These are phyloP conservation scores for Linnemannia schmuckeri DNA, from an alignment of 192 early-diverging fungal genomes.

Conservation along the genomic window DNA sequence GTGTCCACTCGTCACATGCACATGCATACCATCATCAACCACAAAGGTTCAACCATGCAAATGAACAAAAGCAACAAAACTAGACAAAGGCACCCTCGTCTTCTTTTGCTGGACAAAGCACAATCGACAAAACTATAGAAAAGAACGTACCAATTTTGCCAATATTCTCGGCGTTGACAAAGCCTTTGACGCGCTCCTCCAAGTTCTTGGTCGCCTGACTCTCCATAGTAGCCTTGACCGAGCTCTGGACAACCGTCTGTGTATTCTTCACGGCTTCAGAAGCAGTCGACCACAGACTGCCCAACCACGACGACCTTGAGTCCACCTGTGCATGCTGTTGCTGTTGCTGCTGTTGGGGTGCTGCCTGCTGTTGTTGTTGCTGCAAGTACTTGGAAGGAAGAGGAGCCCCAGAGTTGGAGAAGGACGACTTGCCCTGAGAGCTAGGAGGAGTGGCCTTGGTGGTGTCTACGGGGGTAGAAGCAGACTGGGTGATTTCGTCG, in stretches of 20 bases:
- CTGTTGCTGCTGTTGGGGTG: conserved; percentile 28
- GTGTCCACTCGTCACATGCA: conserved; percentile 1
- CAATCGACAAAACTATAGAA: background rate
- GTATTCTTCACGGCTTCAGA: conserved; percentile 70
- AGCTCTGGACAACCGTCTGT: conserved; percentile 62
- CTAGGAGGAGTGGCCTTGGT: conserved; percentile 47
- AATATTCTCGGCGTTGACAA: conserved; percentile 71
- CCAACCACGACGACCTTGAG: conserved; percentile 59
- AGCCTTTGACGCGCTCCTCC: conserved; percentile 66
- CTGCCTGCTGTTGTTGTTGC: conserved; percentile 13
- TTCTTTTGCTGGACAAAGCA: background rate
- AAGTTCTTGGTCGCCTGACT: conserved; percentile 61
- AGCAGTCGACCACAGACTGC: conserved; percentile 65
- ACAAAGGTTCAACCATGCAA: background rate
- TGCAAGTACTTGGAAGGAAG: conserved; percentile 29
- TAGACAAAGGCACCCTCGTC: background rate
- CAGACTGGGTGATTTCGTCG: conserved; percentile 59
- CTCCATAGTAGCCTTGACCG: conserved; percentile 64
- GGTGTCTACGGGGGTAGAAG: conserved; percentile 43
- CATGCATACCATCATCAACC: background rate
- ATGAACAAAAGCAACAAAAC: background rate
- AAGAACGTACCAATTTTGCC: conserved; percentile 65
- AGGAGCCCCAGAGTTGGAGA: conserved; percentile 29
- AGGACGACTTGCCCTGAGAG: conserved; percentile 39
- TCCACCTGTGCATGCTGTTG: conserved; percentile 37